Conservation (phyloP, 345 rosid genomes). For the Physaria fendleri region DNA sequence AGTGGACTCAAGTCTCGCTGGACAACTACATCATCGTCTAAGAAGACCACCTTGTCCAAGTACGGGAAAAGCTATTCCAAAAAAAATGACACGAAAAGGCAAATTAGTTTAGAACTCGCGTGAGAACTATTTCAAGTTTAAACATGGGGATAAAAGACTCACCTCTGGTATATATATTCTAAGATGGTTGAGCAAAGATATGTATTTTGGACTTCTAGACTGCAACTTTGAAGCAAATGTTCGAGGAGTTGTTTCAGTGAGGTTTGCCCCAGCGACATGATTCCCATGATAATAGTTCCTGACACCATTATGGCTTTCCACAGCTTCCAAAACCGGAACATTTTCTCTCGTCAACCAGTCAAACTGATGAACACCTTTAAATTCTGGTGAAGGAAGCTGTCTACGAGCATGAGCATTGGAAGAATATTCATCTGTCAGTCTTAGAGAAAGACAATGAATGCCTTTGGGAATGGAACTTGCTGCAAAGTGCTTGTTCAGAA, state of each 20-base stretch:
- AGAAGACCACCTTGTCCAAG: constrained; percentile 89
- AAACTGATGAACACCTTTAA: constrained; percentile 96
- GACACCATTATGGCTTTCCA: constrained; percentile 78
- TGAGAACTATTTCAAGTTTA: not conserved
- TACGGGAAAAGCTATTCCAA: constrained; percentile 88
- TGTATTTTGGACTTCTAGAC: constrained; percentile 98
- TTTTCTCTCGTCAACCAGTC: constrained; percentile 99
- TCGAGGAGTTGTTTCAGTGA: constrained; percentile 73
- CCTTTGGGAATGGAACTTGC: constrained; percentile 99
- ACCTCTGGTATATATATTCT: constrained; percentile 99
- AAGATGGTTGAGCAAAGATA: constrained; percentile 96
- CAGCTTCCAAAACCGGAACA: constrained; percentile 98
- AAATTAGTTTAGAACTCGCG: not conserved
- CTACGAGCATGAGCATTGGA: constrained; percentile 97
- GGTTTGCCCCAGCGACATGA: constrained; percentile 83
- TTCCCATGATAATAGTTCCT: constrained; percentile 95
- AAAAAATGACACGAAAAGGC: not conserved
- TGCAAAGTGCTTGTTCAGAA: constrained; percentile 98
- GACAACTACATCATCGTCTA: constrained; percentile 94
- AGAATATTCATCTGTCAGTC: constrained; percentile 96
- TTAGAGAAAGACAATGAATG: constrained; percentile 91
- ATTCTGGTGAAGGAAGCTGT: constrained; percentile 97
- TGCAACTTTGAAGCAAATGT: constrained; percentile 93
- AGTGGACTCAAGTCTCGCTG: constrained; percentile 90
- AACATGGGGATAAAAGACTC: constrained; percentile 17